phyloP scores from a whole-genome alignment of 371 early-diverging fungal species.

The Batkoa obscura region DNA sequence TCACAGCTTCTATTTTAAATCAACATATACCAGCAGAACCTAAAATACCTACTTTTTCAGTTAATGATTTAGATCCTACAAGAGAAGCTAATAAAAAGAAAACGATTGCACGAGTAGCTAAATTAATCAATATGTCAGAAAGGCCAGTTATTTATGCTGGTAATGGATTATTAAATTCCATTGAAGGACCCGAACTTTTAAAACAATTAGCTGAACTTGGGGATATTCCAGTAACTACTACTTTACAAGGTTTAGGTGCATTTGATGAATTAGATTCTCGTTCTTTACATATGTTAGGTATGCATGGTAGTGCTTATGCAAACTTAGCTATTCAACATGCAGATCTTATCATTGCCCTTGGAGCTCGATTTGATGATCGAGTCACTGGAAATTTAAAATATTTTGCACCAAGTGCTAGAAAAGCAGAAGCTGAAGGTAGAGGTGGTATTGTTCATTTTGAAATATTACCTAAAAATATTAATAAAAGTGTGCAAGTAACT shows the following conservation, averaged over 20 bases:
- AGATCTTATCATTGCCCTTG: slow-evolving; percentile 86
- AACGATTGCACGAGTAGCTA: slow-evolving; percentile 45
- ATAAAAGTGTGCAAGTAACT: slow-evolving; percentile 83
- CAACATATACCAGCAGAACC: slow-evolving; percentile 59
- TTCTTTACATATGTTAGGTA: slow-evolving; percentile 92
- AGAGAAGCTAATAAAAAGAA: slow-evolving; percentile 16
- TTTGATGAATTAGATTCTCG: slow-evolving; percentile 80
- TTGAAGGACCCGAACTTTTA: slow-evolving; percentile 63
- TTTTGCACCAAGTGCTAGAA: slow-evolving; percentile 84
- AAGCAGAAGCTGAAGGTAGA: slow-evolving; percentile 66
- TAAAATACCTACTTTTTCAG: slow-evolving; percentile 39
- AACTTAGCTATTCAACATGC: slow-evolving; percentile 93
- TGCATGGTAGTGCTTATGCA: slow-evolving; percentile 95
- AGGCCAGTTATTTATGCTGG: slow-evolving; percentile 91
- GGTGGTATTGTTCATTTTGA: slow-evolving; percentile 97
- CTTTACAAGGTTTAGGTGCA: slow-evolving; percentile 77
- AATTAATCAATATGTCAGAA: slow-evolving; percentile 70
- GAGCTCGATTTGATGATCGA: slow-evolving; percentile 95
- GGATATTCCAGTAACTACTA: slow-evolving; percentile 91
- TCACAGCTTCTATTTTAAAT: slow-evolving; percentile 74
- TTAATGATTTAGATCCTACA: slow-evolving; percentile 24
- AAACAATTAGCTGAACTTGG: slow-evolving; percentile 59
- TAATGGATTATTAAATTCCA: slow-evolving; percentile 64
- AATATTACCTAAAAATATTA: slow-evolving; percentile 96
- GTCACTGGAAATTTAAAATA: slow-evolving; percentile 74